phyloP scores from a whole-genome alignment of 495 filamentous ascomycete species.

The Achaetomiella virescens region DNA sequence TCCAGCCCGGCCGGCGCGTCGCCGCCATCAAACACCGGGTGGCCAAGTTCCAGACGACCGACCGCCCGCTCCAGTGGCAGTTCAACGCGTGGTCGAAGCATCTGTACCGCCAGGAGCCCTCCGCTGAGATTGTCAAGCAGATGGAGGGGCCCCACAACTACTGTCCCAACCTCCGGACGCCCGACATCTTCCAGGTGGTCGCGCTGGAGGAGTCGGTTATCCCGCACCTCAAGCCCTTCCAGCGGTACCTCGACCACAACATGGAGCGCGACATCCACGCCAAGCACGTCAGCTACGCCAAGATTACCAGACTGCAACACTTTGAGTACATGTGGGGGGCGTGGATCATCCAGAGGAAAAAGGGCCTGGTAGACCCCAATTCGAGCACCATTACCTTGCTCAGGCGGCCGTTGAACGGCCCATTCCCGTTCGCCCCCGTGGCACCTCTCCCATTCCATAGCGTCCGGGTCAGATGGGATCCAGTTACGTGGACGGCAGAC shows the following conservation, averaged over 20 bases:
- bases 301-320: no score
- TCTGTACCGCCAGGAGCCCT: not conserved
- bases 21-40: not conserved
- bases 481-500: no score
- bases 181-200: constrained; percentile 1
- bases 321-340: no score
- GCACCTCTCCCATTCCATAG: no score
- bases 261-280: no score
- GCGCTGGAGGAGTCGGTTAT: not conserved
- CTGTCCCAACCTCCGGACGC: not conserved
- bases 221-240: not conserved
- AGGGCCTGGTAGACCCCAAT: no score
- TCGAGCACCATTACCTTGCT: no score
- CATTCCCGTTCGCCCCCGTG: no score
- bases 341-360: no score
- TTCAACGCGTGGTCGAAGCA: not conserved
- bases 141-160: not conserved
- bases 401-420: no score
- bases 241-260: not conserved
- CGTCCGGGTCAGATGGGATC: no score
- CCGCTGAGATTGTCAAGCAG: not conserved
- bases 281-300: no score
- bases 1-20: not conserved
- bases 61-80: not conserved
- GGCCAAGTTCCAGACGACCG: not conserved